A percentile compares a stretch with the other conserved stretches of the same genome.
Conservation (phyloP, 2,329 filamentous ascomycete species). For the Aspergillus tamarii region DNA sequence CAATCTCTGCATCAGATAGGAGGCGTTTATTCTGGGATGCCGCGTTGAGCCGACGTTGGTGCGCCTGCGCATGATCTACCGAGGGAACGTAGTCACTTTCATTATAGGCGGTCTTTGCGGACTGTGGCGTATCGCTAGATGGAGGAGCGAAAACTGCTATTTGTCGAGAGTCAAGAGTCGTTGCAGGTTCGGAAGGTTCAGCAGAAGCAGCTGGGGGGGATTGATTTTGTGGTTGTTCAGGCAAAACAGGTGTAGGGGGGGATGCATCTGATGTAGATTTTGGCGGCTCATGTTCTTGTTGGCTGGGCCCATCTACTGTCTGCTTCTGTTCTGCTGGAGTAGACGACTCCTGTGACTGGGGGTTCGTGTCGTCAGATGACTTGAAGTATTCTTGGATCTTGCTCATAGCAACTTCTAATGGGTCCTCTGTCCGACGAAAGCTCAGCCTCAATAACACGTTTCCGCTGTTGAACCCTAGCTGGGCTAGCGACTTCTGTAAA, state of each 20-base stretch:
- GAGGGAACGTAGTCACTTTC: slow-evolving; percentile 81
- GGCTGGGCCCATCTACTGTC: slow-evolving; percentile 11
- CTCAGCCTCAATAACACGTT: slow-evolving; percentile 76
- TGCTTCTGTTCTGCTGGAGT: slow-evolving; percentile 22
- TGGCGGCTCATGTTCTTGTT: slow-evolving; percentile 18
- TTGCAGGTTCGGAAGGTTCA: slow-evolving; percentile 25
- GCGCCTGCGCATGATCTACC: slow-evolving; percentile 79
- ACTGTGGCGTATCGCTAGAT: slow-evolving; percentile 71
- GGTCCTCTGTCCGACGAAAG: slow-evolving; percentile 75
- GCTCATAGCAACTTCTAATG: slow-evolving; percentile 81
- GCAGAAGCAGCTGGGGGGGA: slow-evolving; percentile 16
- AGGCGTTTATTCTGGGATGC: slow-evolving; percentile 78
- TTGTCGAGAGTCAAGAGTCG: slow-evolving; percentile 47
- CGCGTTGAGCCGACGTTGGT: slow-evolving; percentile 75
- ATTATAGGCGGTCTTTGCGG: slow-evolving; percentile 67
- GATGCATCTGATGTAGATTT: slow-evolving; percentile 14
- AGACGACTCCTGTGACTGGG: slow-evolving; percentile 26
- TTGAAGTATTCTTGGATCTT: slow-evolving; percentile 79
- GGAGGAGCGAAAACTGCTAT: slow-evolving; percentile 80
- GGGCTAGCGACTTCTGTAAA: slow-evolving; percentile 84
- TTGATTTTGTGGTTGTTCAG: slow-evolving; percentile 22
- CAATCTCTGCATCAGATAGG: slow-evolving; percentile 79
- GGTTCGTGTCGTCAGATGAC: slow-evolving; percentile 38
- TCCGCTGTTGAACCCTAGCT: slow-evolving; percentile 84
- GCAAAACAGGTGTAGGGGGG: slow-evolving; percentile 4